These are phyloP conservation scores for Didymella segeticola DNA, from an alignment of 2,329 filamentous ascomycete genomes.

Conservation along the genomic window DNA sequence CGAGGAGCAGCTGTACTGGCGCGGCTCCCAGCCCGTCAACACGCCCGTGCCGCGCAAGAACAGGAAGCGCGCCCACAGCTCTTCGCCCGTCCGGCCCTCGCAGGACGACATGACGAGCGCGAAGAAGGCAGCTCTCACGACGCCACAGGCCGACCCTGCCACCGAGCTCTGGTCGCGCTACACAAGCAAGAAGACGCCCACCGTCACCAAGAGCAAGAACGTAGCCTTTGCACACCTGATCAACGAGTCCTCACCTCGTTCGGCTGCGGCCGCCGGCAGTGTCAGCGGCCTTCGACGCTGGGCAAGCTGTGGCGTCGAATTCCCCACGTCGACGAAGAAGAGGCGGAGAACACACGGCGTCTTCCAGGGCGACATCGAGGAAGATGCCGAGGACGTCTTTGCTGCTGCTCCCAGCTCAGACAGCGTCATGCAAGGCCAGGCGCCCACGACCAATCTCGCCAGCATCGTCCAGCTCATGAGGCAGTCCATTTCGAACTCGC, in stretches of 20 bases:
- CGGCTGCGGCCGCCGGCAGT: constrained; percentile 53
- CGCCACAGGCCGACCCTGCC: constrained; percentile 56
- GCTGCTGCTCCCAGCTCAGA: constrained; percentile 42
- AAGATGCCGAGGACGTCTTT: constrained; percentile 37
- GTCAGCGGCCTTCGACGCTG: constrained; percentile 56
- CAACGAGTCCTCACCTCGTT: constrained; percentile 55
- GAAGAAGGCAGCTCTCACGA: constrained; percentile 42
- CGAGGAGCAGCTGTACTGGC: constrained; percentile 68
- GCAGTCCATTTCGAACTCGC: constrained; percentile 49
- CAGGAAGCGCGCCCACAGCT: constrained; percentile 56
- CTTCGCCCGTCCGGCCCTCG: constrained; percentile 52
- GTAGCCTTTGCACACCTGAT: constrained; percentile 54
- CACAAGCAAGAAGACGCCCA: constrained; percentile 48
- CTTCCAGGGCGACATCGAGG: constrained; percentile 38
- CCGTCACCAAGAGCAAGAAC: constrained; percentile 36
- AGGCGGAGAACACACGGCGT: constrained; percentile 46
- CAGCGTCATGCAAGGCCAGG: constrained; percentile 33
- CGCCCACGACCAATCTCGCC: constrained; percentile 38
- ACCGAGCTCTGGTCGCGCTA: constrained; percentile 57
- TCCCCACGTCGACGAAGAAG: constrained; percentile 53
- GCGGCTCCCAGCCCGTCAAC: constrained; percentile 54
- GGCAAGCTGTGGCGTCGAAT: constrained; percentile 59
- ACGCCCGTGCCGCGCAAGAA: constrained; percentile 52
- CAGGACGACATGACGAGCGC: constrained; percentile 47
- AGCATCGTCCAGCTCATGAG: constrained; percentile 54